Conservation (phyloP, 2,329 filamentous ascomycete genomes). For the Ophiostoma angusticollis region DNA sequence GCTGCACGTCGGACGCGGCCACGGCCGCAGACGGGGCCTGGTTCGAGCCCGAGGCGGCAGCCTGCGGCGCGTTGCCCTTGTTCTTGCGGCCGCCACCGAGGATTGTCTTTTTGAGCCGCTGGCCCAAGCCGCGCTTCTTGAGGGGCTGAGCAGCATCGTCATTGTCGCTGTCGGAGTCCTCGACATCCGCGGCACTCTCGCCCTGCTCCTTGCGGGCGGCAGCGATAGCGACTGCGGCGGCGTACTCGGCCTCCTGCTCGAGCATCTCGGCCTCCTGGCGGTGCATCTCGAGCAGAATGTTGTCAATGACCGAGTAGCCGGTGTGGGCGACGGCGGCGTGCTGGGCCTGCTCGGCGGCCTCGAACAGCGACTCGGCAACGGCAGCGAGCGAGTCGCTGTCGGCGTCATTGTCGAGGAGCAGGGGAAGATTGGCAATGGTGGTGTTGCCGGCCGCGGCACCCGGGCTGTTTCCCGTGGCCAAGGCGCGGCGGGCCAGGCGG, state of each 20-base stretch:
- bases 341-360: neutral
- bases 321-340: neutral
- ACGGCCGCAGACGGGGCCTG: neutral
- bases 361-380: neutral
- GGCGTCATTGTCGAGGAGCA: neutral
- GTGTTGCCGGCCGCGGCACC: too few species aligned
- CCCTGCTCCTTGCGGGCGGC: neutral
- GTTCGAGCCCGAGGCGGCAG: neutral
- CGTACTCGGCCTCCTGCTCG: neutral
- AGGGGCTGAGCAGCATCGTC: too few species aligned
- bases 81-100: too few species aligned
- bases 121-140: too few species aligned
- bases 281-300: neutral
- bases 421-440: neutral
- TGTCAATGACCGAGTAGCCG: neutral
- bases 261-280: neutral
- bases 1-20: neutral
- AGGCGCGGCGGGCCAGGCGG: too few species aligned
- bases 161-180: neutral
- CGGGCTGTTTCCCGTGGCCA: too few species aligned
- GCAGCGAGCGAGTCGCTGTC: neutral
- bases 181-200: neutral
- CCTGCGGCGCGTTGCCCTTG: neutral
- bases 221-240: too few species aligned
- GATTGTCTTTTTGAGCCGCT: too few species aligned